Percentiles rank a stretch among this genome's conserved stretches.
Evolutionary conservation across 2,329 filamentous ascomycete genomes (phyloP).

Genomic region (Alternaria sp.): DNA sequence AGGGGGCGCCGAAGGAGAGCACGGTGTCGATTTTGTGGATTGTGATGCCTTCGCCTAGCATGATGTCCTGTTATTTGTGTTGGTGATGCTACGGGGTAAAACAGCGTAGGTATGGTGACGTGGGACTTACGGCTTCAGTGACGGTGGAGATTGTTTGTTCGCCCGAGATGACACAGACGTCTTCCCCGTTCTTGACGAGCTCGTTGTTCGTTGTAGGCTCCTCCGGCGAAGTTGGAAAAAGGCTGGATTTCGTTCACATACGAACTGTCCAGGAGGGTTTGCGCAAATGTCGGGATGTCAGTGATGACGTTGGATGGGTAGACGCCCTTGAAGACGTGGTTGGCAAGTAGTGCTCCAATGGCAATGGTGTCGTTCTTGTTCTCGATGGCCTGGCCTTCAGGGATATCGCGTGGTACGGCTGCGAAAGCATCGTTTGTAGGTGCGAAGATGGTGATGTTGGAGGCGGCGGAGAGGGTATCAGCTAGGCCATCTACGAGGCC

Average conservation of each 20-base stretch:
- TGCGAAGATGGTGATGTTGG: conserved; percentile 65
- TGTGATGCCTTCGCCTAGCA: conserved; percentile 37
- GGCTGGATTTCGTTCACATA: conserved; percentile 48
- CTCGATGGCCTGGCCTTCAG: conserved; percentile 41
- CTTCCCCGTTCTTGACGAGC: conserved; percentile 51
- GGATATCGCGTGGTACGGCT: conserved; percentile 33
- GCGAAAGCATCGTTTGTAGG: conserved; percentile 63
- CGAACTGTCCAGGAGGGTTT: conserved; percentile 60
- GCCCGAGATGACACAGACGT: conserved; percentile 61
- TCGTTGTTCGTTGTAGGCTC: conserved; percentile 66
- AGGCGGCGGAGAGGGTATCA: conserved; percentile 48
- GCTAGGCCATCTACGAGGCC: conserved; percentile 51
- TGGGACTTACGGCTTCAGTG: conserved; percentile 54
- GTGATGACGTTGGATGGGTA: conserved; percentile 52
- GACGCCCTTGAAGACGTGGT: conserved; percentile 65
- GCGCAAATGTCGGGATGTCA: conserved; percentile 54
- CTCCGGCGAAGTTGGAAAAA: conserved; percentile 66
- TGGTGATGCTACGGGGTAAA: neutral
- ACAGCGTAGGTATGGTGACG: neutral
- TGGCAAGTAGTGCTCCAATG: conserved; percentile 60
- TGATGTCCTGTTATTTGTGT: conserved; percentile 30
- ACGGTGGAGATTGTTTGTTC: conserved; percentile 60
- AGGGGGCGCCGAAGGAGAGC: conserved; percentile 36
- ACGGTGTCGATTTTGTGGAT: conserved; percentile 42
- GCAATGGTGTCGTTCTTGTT: conserved; percentile 46